Conservation (phyloP, 495 filamentous ascomycete genomes). For the Chaetomium tenue region DNA sequence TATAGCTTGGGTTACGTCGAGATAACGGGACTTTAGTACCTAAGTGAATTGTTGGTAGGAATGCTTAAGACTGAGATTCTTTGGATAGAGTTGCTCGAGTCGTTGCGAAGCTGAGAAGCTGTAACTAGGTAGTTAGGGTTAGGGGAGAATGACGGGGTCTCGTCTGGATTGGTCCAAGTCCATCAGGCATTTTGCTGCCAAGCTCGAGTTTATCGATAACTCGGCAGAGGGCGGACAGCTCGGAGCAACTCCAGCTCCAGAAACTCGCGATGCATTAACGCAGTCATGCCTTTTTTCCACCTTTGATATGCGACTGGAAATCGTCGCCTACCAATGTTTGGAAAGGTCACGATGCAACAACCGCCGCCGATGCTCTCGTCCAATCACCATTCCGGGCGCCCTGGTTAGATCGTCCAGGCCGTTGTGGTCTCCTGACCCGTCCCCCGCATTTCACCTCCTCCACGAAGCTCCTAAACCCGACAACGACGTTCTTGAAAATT, state of each 20-base stretch:
- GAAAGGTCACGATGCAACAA: not conserved
- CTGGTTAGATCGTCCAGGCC: not conserved
- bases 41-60: not conserved
- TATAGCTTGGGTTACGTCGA: not conserved
- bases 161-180: not conserved
- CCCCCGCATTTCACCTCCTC: slow-evolving; percentile 3
- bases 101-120: not conserved
- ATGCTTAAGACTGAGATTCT: not conserved
- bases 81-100: not conserved
- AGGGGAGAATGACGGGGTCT: too few relatives aligned
- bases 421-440: not conserved
- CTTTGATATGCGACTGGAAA: not conserved
- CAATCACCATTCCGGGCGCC: not conserved
- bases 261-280: not conserved
- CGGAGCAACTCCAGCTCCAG: not conserved
- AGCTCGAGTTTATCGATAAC: not conserved
- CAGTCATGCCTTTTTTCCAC: not conserved
- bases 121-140: too few relatives aligned
- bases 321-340: not conserved
- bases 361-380: not conserved
- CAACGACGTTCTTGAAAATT: not conserved
- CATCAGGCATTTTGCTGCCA: not conserved
- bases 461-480: not conserved
- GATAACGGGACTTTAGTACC: not conserved
- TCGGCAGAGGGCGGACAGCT: not conserved